These are phyloP conservation scores for Metschnikowia cubensis DNA, from an alignment of 805 yeast species.

Conservation along the genomic window DNA sequence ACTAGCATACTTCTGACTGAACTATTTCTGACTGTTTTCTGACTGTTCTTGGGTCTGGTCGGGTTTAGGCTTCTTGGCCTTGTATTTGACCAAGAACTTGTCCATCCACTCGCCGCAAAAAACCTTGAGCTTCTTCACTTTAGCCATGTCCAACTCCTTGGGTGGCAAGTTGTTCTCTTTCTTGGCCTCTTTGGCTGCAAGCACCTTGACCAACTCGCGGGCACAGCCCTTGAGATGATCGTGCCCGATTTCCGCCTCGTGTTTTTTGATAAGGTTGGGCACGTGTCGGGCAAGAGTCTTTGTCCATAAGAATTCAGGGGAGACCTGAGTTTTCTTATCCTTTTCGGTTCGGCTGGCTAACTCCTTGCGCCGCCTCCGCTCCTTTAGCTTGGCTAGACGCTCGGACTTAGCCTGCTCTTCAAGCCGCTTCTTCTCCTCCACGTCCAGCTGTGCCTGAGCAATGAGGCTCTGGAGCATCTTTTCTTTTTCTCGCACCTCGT, in stretches of 20 bases:
- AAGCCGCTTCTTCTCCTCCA: conserved; percentile 27
- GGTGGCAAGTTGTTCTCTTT: conserved; percentile 47
- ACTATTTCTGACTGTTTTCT: too few relatives aligned
- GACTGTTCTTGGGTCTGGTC: background rate
- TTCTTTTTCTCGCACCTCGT: conserved; percentile 33
- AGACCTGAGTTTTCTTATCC: background rate
- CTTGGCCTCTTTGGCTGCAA: conserved; percentile 66
- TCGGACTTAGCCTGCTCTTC: conserved; percentile 22
- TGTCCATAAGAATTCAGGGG: conserved; percentile 38
- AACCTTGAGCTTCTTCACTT: conserved; percentile 62
- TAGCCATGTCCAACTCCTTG: conserved; percentile 55
- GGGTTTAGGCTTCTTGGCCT: conserved; percentile 30
- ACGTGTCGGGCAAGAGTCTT: conserved; percentile 63
- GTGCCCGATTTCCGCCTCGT: conserved; percentile 63
- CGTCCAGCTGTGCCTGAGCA: conserved; percentile 28
- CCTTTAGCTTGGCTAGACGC: conserved; percentile 21
- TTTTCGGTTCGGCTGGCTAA: conserved; percentile 3
- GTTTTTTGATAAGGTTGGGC: conserved; percentile 71
- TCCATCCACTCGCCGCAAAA: conserved; percentile 66
- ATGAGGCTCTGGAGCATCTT: conserved; percentile 34
- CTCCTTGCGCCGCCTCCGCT: conserved; percentile 15
- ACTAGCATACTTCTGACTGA: too few relatives aligned
- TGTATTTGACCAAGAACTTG: conserved; percentile 50
- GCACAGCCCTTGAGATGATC: conserved; percentile 76
- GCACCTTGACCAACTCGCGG: conserved; percentile 63